Conservation (phyloP, 306 rosid genomes). For the Cucurbita maxima region DNA sequence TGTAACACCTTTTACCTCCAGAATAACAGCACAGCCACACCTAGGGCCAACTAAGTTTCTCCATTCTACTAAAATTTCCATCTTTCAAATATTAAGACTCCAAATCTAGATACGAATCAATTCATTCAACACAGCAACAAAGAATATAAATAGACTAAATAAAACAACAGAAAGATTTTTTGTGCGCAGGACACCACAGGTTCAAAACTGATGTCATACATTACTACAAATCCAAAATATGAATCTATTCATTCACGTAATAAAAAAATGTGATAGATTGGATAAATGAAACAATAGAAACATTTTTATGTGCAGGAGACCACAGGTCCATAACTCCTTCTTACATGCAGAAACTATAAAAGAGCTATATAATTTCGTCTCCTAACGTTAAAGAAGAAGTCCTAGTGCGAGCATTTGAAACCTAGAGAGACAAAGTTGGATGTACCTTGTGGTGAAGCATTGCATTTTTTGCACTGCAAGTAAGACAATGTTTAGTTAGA, state of each 20-base stretch:
- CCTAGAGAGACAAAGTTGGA: neutral
- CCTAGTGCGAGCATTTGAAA: neutral
- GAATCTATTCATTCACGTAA: neutral
- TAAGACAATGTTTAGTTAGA: constrained; percentile 12
- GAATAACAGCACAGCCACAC: neutral
- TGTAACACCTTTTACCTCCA: neutral
- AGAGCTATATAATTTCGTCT: neutral
- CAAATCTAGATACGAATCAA: neutral
- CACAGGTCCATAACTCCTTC: neutral
- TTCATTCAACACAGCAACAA: neutral
- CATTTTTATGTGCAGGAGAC: neutral
- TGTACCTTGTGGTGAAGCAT: constrained; percentile 77
- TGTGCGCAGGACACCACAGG: neutral
- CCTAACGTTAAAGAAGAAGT: neutral
- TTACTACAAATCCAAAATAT: neutral
- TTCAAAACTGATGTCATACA: neutral
- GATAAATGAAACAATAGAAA: neutral
- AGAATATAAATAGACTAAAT: neutral
- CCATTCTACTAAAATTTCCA: neutral
- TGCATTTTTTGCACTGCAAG: constrained; percentile 90
- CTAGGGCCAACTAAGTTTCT: neutral
- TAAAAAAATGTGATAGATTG: neutral
- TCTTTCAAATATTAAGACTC: neutral
- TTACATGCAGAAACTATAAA: neutral
- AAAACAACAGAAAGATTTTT: neutral